Base-by-base conservation (phyloP, 768 basidiomycete species). In the Boletus pseudopeckii region DNA sequence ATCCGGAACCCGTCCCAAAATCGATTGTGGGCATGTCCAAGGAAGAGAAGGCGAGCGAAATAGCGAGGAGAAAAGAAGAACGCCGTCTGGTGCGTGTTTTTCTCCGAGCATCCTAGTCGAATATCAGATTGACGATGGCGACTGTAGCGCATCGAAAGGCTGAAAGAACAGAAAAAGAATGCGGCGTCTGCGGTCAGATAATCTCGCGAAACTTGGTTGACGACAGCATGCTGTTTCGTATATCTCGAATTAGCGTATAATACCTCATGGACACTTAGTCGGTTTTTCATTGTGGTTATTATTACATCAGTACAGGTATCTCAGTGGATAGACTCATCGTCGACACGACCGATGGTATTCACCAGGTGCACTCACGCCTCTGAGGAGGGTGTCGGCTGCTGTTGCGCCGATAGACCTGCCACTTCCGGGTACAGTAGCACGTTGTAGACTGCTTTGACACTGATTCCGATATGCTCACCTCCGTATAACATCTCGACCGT, bases 21-120 rank as follows among this genome's bases (percentile, higher is more conserved):
- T 73, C 76, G 51, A 71, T 80, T 26, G 70, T 68, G 1, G 74
- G 73, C 0, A 76, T 92, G 79, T 80, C 82, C 26, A 97, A 93
- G 69, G 96, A 97, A 69, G 93, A 95, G 61, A 96, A 90, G 70
- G 90, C 90, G 2, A 85, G 84, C n/a, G 92, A 97, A 74, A 88
- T 98, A 85, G 88, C 88, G 8, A 77, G 88, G 58, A 77, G 94
- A 54, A 88, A 95, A 65, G 95, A 98, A 68, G 96, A 98, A 68
- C 75, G 96, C 42, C 93, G 88, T 68, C 84, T 91, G 76, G 92
- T 92, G 50, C 18, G 81, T 71, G 17, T 39, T 15, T 50, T 41
- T 46, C 6, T 22, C 15, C 18, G 14, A 28, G 6, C 10, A 7
- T n/a, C 26, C 7, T 14, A 3, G 7, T 18, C 8, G 26, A 26